phyloP scores from a whole-genome alignment of 192 early-diverging fungal genomes.

The Coemansia sp. region DNA sequence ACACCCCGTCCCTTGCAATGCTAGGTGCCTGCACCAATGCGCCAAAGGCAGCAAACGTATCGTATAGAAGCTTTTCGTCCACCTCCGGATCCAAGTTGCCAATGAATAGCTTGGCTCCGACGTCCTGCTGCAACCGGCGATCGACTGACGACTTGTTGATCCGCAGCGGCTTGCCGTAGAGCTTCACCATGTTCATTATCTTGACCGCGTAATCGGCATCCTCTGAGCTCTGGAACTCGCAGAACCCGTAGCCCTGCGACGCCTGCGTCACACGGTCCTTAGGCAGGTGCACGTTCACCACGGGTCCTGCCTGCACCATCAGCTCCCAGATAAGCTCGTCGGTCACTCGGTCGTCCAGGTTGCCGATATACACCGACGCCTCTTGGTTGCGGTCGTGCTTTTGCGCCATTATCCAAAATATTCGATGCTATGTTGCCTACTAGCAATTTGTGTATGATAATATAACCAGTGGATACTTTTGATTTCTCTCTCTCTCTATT shows the following conservation, averaged over 20 bases:
- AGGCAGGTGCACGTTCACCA: constrained; percentile 92
- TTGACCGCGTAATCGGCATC: constrained; percentile 97
- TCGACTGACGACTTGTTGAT: constrained; percentile 91
- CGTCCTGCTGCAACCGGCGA: constrained; percentile 72
- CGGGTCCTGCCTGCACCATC: constrained; percentile 96
- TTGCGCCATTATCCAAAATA: constrained; percentile 50
- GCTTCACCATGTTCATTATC: constrained; percentile 95
- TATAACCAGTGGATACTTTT: too few species aligned
- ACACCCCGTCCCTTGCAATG: constrained; percentile 80
- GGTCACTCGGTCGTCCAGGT: constrained; percentile 90
- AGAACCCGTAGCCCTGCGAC: constrained; percentile 95
- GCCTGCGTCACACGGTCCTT: constrained; percentile 95
- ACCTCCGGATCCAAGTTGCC: constrained; percentile 92
- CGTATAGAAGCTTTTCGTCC: constrained; percentile 87
- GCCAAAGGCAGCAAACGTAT: constrained; percentile 96
- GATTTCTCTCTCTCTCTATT: not conserved
- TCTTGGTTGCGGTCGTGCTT: constrained; percentile 93
- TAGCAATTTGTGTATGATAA: constrained; percentile 14
- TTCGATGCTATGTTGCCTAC: too few species aligned
- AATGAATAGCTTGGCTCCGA: constrained; percentile 95
- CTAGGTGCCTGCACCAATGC: constrained; percentile 81
- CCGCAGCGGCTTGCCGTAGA: constrained; percentile 92
- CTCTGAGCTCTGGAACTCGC: constrained; percentile 88
- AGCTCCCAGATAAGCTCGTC: constrained; percentile 97
- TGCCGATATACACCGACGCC: constrained; percentile 96